phyloP scores from a whole-genome alignment of 208 protist species.

The Trypanosoma rangeli region DNA sequence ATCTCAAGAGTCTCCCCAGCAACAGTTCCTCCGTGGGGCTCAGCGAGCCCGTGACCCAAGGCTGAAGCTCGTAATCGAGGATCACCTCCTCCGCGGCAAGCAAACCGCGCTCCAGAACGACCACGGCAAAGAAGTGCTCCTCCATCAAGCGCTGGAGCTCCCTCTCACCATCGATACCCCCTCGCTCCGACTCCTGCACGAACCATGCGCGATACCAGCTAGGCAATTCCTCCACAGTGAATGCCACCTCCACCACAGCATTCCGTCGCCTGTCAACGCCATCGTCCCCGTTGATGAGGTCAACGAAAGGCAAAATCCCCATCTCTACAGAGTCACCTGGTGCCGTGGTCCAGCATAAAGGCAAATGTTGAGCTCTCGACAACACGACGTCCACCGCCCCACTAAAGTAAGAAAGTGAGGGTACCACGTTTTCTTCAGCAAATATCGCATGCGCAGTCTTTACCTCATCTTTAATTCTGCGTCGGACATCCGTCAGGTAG shows the following conservation, averaged over 20 bases:
- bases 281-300: slow-evolving; percentile 73
- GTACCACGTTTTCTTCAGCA: slow-evolving; percentile 41
- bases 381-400: slow-evolving; percentile 72
- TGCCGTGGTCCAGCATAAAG: slow-evolving; percentile 45
- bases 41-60: slow-evolving; percentile 51
- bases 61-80: slow-evolving; percentile 48
- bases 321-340: slow-evolving; percentile 38
- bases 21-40: slow-evolving; percentile 33
- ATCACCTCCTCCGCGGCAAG: slow-evolving; percentile 76
- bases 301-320: slow-evolving; percentile 79
- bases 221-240: slow-evolving; percentile 60
- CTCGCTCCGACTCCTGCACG: slow-evolving; percentile 26
- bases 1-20: slow-evolving; percentile 68
- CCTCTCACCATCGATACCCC: slow-evolving; percentile 32
- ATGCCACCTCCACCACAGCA: slow-evolving; percentile 66
- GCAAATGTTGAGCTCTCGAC: slow-evolving; percentile 54
- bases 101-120: slow-evolving; percentile 52
- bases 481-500: slow-evolving; percentile 40
- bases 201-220: slow-evolving; percentile 61
- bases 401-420: slow-evolving; percentile 39
- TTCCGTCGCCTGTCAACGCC: slow-evolving; percentile 45
- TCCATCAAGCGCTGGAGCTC: slow-evolving; percentile 36
- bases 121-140: slow-evolving; percentile 66
- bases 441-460: slow-evolving; percentile 41
- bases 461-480: slow-evolving; percentile 49